A percentile compares a stretch with the other conserved stretches of the same genome.
Evolutionary conservation across 1,284 basidiomycete species (phyloP).

Genomic region (Tausonia pullulans): DNA sequence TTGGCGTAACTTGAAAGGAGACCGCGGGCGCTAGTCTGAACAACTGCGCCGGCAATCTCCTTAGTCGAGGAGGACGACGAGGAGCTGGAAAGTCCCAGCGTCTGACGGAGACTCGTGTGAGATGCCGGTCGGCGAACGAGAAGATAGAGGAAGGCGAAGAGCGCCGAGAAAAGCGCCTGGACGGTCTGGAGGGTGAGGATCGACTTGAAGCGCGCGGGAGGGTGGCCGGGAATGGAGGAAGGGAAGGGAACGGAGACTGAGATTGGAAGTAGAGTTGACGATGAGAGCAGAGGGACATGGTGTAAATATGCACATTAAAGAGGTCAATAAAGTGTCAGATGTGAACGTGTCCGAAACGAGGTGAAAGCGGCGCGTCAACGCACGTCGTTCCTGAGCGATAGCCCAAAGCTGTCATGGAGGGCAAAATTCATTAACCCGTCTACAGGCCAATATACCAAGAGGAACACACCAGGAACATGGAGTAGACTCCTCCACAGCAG

Average conservation of each 20-base stretch:
- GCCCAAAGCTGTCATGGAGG: conserved; percentile 57
- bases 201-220: conserved; percentile 15
- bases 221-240: conserved; percentile 39
- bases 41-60: background rate
- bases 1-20: conserved; percentile 38
- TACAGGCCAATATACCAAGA: background rate
- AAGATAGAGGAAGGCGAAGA: conserved; percentile 71
- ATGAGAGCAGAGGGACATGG: conserved; percentile 2
- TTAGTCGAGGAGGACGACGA: background rate
- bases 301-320: too few species aligned
- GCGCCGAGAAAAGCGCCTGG: conserved; percentile 68
- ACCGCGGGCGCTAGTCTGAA: conserved; percentile 11
- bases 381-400: conserved; percentile 79
- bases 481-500: conserved; percentile 36
- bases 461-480: conserved; percentile 28
- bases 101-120: too few species aligned
- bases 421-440: too few species aligned
- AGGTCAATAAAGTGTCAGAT: background rate
- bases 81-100: too few species aligned
- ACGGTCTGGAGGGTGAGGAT: conserved; percentile 72
- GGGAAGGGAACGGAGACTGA: conserved; percentile 74
- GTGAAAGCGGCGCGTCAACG: conserved; percentile 26
- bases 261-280: background rate
- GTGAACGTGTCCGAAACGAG: background rate
- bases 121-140: conserved; percentile 43